Conservation (phyloP, 108 stramenopile species). For the Cylindrotheca fusiformis region DNA sequence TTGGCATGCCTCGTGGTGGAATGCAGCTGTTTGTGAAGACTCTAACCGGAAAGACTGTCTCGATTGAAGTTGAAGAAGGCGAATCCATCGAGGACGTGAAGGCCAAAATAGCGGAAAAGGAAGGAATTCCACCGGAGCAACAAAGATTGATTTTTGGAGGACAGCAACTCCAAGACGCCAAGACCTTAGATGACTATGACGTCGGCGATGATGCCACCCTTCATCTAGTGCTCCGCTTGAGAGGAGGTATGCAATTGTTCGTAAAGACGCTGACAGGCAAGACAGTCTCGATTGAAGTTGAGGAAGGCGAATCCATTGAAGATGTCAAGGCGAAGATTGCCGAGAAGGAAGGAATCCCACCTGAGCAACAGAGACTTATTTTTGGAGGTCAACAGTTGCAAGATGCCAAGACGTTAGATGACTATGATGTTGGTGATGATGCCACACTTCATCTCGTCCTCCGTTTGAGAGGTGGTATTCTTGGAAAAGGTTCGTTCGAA, state of each 20-base stretch:
- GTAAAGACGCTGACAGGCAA: conserved; percentile 96
- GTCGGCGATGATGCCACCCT: conserved; percentile 93
- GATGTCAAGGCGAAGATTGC: conserved; percentile 97
- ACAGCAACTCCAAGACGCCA: conserved; percentile 95
- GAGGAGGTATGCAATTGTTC: conserved; percentile 94
- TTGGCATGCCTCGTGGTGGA: background rate
- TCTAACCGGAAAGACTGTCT: conserved; percentile 84
- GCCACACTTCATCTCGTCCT: conserved; percentile 93
- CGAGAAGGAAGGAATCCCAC: conserved; percentile 96
- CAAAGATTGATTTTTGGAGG: conserved; percentile 97
- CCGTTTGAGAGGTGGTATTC: conserved; percentile 79
- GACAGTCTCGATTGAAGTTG: conserved; percentile 95
- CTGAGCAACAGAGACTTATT: conserved; percentile 94
- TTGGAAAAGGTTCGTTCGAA: conserved; percentile 73
- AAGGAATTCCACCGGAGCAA: conserved; percentile 96
- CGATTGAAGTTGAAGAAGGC: conserved; percentile 90
- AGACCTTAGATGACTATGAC: conserved; percentile 93
- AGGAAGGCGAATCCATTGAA: conserved; percentile 96
- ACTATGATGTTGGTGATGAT: conserved; percentile 95
- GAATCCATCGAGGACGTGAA: conserved; percentile 97
- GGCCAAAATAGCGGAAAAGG: conserved; percentile 96
- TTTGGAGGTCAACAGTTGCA: conserved; percentile 98
- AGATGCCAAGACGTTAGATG: conserved; percentile 92
- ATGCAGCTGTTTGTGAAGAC: conserved; percentile 92
- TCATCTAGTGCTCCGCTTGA: conserved; percentile 84